Percentiles rank a stretch among this genome's conserved stretches.
These are phyloP conservation scores for Cladosporium halotolerans DNA, from an alignment of 2,329 filamentous ascomycete species.

Conservation along the genomic window DNA sequence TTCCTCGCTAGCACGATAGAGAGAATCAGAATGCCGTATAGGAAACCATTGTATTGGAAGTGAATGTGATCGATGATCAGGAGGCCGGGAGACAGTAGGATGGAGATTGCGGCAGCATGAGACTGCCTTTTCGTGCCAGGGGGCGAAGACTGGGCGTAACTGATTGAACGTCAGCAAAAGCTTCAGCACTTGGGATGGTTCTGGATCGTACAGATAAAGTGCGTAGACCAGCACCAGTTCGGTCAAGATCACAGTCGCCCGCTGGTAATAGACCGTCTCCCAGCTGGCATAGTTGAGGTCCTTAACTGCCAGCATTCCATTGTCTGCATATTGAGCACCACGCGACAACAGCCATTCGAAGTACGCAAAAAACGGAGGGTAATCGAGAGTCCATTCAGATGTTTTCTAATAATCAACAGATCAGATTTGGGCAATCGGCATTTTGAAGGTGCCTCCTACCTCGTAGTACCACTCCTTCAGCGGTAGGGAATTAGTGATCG, in stretches of 20 bases:
- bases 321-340: constrained; percentile 68
- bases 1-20: constrained; percentile 78
- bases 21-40: constrained; percentile 84
- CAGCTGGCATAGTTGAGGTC: constrained; percentile 84
- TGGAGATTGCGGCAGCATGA: constrained; percentile 80
- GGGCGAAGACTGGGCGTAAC: constrained; percentile 68
- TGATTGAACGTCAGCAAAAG: constrained; percentile 28
- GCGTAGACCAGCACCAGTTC: constrained; percentile 81
- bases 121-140: constrained; percentile 63
- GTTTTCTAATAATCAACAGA: constrained; percentile 54
- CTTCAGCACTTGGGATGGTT: too few relatives aligned
- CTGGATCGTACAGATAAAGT: constrained; percentile 59
- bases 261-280: constrained; percentile 91
- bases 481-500: constrained; percentile 84
- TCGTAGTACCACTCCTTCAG: constrained; percentile 92
- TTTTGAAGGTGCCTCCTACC: constrained; percentile 37
- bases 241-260: constrained; percentile 76
- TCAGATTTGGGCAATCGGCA: neutral
- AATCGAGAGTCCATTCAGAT: constrained; percentile 99
- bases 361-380: constrained; percentile 94
- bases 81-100: constrained; percentile 84
- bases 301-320: constrained; percentile 72
- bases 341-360: constrained; percentile 93
- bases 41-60: constrained; percentile 97
- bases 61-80: constrained; percentile 98